Percentiles rank a stretch among this genome's conserved stretches.
Conservation (phyloP, 441 rosid species). For the Adansonia grandidieri region DNA sequence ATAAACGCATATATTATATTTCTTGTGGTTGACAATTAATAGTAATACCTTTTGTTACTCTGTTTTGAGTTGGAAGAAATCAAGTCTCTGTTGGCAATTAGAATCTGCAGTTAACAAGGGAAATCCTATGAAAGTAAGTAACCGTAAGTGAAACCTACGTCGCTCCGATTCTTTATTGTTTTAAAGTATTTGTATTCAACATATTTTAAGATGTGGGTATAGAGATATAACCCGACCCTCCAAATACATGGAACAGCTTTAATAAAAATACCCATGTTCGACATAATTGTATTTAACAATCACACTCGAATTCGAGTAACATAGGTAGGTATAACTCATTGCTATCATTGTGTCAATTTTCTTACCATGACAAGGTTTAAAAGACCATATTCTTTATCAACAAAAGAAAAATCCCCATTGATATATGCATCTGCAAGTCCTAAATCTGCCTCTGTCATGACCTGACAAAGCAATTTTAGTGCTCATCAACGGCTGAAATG, state of each 20-base stretch:
- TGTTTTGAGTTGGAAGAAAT: slow-evolving; percentile 42
- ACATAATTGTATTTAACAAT: too few relatives aligned
- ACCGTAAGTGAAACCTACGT: background rate
- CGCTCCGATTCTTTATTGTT: too few relatives aligned
- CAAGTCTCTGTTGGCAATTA: slow-evolving; percentile 73
- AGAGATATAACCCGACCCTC: too few relatives aligned
- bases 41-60: slow-evolving; percentile 59
- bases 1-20: background rate
- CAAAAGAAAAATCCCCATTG: slow-evolving; percentile 81
- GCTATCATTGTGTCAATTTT: background rate
- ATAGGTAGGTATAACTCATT: too few relatives aligned
- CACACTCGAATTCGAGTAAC: too few relatives aligned
- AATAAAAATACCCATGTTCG: too few relatives aligned
- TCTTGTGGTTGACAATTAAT: background rate
- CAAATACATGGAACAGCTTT: too few relatives aligned
- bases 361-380: slow-evolving; percentile 68
- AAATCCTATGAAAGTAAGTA: background rate
- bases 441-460: slow-evolving; percentile 84
- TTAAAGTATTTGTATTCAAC: too few relatives aligned
- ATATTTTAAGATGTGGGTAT: too few relatives aligned
- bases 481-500: slow-evolving; percentile 6
- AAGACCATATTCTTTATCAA: slow-evolving; percentile 72
- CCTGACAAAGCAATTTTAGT: slow-evolving; percentile 41
- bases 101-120: slow-evolving; percentile 52
- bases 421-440: slow-evolving; percentile 89